Evolutionary conservation across 2,329 filamentous ascomycete species (phyloP), one percentile per base, ranked within the genome.

Genomic region (Penicillium sp.): DNA sequence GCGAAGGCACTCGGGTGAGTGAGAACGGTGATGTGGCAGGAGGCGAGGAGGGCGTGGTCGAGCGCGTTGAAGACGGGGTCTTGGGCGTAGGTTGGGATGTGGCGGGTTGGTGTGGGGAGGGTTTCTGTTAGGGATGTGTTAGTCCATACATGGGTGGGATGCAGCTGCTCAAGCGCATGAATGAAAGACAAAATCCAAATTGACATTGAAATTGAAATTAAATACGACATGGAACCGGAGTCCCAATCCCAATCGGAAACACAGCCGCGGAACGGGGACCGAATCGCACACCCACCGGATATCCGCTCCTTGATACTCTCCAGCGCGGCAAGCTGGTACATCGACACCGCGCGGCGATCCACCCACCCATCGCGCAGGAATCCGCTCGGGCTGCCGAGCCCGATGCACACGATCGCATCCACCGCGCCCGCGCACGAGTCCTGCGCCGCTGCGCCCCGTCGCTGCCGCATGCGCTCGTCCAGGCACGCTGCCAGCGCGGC

Each of bases 1-100:
- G 70, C 58, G 49, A 79, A 81, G 0, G 72, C 81, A 0, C 40
- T 54, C 0, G 83, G 83, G 2, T 75, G 67, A 1, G 63, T 33
- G 20, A 74, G 50, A 17, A 68, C 60, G n/a, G 49, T 59, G 33
- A 72, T 62, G 6, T 53, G 51, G 4, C 68, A 51, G 7, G 54
- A 55, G 4, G 50, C 28, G 4, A 74, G 60, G 9, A 73, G 62
- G 5, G 54, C 39, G 8, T 41, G 52, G 33, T 74, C 71, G 13
- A 69, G 54, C 1, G 43, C 26, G 43, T 69, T 73, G 54, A 73
- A 77, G n/a, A 79, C 77, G 0, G 83, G 72, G 15, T 70, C 65
- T 42, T 69, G 56, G 18, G 83, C 72, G 48, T 81, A 83, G 0
- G 63, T 58, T 23, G 62, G 69, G 53, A 45, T 32, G 2, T 46